Conservation (phyloP, 805 yeast genomes). For the Spathaspora arborariae region DNA sequence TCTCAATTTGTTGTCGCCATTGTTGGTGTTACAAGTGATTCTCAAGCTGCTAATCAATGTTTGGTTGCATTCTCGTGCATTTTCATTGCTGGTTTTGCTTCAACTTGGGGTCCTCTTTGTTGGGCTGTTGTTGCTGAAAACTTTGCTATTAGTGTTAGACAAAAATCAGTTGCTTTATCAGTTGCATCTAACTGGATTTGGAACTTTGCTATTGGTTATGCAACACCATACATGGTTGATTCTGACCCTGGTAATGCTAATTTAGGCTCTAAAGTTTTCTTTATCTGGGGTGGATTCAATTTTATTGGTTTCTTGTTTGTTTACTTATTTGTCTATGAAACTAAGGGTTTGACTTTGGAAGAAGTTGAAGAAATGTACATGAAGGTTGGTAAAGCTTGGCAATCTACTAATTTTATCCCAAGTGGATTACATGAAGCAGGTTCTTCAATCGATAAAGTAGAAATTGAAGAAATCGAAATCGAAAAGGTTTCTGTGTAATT, state of each 20-base stretch:
- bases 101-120: conserved; percentile 40
- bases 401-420: conserved; percentile 29
- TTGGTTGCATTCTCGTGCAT: conserved; percentile 37
- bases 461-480: not conserved
- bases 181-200: conserved; percentile 41
- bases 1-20: conserved; percentile 49
- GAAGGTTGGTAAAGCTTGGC: conserved; percentile 30
- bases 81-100: conserved; percentile 39
- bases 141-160: conserved; percentile 35
- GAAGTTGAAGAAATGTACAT: conserved; percentile 39
- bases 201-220: conserved; percentile 40
- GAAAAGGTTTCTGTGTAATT: not conserved
- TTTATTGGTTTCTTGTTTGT: conserved; percentile 30
- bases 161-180: conserved; percentile 37
- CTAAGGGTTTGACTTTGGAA: conserved; percentile 40
- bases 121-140: conserved; percentile 39
- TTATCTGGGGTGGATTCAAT: conserved; percentile 42
- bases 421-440: conserved; percentile 10
- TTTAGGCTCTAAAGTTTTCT: conserved; percentile 39
- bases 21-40: conserved; percentile 37
- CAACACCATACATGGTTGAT: conserved; percentile 41
- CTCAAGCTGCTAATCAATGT: conserved; percentile 26
- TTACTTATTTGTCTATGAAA: conserved; percentile 33
- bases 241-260: conserved; percentile 35
- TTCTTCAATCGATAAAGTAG: not conserved